Evolutionary conservation across 2,329 filamentous ascomycete genomes (phyloP), one percentile per base, ranked within the genome.

Genomic region (Lasiodiplodia sp.): DNA sequence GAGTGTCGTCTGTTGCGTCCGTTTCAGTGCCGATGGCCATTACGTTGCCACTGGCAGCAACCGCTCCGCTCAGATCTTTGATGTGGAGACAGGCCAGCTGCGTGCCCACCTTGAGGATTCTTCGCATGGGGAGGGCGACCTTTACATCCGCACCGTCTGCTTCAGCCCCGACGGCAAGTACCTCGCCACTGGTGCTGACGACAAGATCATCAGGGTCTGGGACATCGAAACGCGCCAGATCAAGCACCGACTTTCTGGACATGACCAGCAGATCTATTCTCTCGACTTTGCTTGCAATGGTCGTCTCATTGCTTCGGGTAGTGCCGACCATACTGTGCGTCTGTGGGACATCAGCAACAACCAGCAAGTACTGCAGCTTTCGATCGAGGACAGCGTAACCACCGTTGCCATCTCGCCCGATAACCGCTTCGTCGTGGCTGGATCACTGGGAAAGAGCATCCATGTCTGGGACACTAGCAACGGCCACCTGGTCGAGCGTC

Each of bases 131-230:
- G 90, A 94, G 74, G 91, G 92, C 66, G 94, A 99, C 81, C 85
- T 99, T 38, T 99, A 98, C 81, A 99, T 99, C 75, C 87, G 96
- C 74, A 97, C 95, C 76, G 96, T 99, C 67, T 99, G 96, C 86
- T 99, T 99, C 86, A 98, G 95, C 78, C 96, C 96, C 14, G 94
- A 98, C 79, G 95, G 96, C 70, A 91, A 92, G 76, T 97, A 93
- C 75, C 87, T 99, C 40, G 96, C 96, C 4, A 99, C 96, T 18
- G 96, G 96, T 78, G 96, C 96, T 2, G 96, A 99, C 80, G 96
- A 99, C 82, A 98, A 97, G 84, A 88, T 97, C 76, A 98, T 99
- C 78, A 87, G 96, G 92, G 93, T 99, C 63, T 99, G 96, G 96
- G 96, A 99, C 78, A 98, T 99, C 74, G 86, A 87, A 67, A 87